Percentiles rank a stretch among this genome's conserved stretches.
These are phyloP conservation scores for Saccharomyces pastorianus DNA, from an alignment of 1,139 yeast genomes.

Conservation along the genomic window DNA sequence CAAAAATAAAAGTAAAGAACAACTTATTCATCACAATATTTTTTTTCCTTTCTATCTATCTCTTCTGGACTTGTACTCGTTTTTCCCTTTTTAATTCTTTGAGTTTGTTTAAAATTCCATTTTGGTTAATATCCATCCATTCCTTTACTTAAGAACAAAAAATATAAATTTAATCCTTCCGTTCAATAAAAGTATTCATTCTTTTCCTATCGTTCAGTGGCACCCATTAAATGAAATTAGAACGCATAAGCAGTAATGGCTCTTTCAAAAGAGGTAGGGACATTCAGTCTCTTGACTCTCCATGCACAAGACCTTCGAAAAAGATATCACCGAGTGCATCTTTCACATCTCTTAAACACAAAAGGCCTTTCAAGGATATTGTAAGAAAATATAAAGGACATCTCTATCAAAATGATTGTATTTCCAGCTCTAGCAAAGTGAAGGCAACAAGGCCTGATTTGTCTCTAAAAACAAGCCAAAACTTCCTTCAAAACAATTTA, in stretches of 20 bases:
- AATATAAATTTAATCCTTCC: background rate
- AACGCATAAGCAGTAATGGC: conserved; percentile 1
- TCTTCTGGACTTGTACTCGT: background rate
- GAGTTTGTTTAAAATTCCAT: background rate
- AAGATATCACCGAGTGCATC: conserved; percentile 9
- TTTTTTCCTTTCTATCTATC: background rate
- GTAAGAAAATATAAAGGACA: background rate
- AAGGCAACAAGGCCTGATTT: background rate
- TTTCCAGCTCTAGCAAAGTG: background rate
- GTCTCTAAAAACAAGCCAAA: background rate
- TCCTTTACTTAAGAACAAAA: background rate
- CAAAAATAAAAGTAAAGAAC: background rate
- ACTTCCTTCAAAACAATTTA: background rate
- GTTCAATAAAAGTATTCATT: background rate
- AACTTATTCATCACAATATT: background rate
- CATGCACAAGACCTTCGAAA: conserved; percentile 8
- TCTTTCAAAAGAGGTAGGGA: conserved; percentile 26
- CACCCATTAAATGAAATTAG: background rate
- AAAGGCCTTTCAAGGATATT: conserved; percentile 3
- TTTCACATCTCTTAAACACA: background rate
- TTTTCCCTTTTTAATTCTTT: background rate
- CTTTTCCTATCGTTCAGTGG: background rate
- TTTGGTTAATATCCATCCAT: conserved; percentile 1
- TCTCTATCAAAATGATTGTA: background rate
- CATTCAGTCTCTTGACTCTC: conserved; percentile 7